Conservation (phyloP, 2,329 filamentous ascomycete genomes). For the Fusarium tjaetaba region DNA sequence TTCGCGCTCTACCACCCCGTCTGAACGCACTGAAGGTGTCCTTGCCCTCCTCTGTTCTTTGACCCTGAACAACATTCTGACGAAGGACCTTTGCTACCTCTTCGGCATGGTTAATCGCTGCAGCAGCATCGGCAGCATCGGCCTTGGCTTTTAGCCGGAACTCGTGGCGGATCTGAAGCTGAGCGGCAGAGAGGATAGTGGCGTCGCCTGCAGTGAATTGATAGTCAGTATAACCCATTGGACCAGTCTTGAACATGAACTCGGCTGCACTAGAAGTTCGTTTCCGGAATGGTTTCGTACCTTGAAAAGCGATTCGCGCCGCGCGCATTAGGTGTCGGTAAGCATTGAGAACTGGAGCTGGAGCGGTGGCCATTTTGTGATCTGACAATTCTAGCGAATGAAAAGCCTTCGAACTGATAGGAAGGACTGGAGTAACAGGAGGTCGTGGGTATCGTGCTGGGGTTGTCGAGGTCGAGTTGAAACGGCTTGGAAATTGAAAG, state of each 20-base stretch:
- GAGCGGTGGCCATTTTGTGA: conserved; percentile 44
- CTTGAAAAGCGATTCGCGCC: conserved; percentile 83
- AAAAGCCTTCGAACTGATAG: no score
- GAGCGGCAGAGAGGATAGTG: conserved; percentile 74
- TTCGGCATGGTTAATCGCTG: conserved; percentile 80
- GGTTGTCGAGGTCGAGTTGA: not conserved
- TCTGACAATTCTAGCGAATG: not conserved
- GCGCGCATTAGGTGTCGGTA: conserved; percentile 87
- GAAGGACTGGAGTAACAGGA: not conserved
- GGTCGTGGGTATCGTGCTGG: not conserved
- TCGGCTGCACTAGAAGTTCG: not conserved
- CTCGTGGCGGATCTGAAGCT: conserved; percentile 73
- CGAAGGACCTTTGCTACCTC: conserved; percentile 83
- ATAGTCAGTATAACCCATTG: not conserved
- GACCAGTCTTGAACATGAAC: no score
- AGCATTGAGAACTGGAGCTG: conserved; percentile 71
- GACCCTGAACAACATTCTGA: conserved; percentile 91
- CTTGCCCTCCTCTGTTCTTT: conserved; percentile 52
- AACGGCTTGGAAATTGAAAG: conserved; percentile 9
- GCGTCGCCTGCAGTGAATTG: conserved; percentile 69
- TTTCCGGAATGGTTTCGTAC: conserved; percentile 55
- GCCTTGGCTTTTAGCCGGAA: conserved; percentile 77
- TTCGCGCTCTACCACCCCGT: not conserved
- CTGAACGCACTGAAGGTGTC: conserved; percentile 65
- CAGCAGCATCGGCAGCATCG: conserved; percentile 63